phyloP scores from a whole-genome alignment of 2,329 filamentous ascomycete genomes.

The Stachybotrys chlorohalonatus region DNA sequence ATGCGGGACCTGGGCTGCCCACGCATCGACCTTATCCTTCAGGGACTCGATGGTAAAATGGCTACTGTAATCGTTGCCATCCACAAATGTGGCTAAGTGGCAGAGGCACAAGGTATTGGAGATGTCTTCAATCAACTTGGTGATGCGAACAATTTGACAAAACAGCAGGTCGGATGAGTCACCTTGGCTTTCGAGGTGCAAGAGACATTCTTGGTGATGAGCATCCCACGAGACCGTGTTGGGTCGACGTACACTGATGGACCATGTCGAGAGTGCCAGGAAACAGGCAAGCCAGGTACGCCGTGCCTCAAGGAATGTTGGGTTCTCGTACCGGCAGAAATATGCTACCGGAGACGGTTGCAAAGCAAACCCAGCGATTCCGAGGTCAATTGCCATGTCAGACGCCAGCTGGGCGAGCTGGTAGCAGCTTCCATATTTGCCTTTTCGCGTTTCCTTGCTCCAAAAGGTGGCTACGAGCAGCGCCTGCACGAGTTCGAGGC shows the following conservation, averaged over 20 bases:
- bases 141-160: neutral
- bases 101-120: neutral
- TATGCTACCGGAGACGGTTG: neutral
- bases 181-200: neutral
- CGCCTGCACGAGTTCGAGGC: slow-evolving; percentile 1
- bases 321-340: neutral
- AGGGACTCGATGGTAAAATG: neutral
- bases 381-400: slow-evolving; percentile 1
- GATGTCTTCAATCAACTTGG: neutral
- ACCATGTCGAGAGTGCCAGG: neutral
- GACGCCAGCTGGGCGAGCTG: neutral
- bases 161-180: neutral
- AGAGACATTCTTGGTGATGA: neutral
- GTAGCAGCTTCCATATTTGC: neutral
- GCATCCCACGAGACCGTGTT: neutral
- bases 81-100: neutral
- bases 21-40: neutral
- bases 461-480: slow-evolving; percentile 1
- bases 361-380: neutral
- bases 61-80: neutral
- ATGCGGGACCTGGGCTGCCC: neutral
- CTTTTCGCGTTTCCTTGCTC: neutral
- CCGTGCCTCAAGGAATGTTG: neutral
- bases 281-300: slow-evolving; percentile 3
- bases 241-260: neutral